Evolutionary conservation across 202 grass and related monocot species (phyloP).

Genomic region (Alloteropsis angusta): DNA sequence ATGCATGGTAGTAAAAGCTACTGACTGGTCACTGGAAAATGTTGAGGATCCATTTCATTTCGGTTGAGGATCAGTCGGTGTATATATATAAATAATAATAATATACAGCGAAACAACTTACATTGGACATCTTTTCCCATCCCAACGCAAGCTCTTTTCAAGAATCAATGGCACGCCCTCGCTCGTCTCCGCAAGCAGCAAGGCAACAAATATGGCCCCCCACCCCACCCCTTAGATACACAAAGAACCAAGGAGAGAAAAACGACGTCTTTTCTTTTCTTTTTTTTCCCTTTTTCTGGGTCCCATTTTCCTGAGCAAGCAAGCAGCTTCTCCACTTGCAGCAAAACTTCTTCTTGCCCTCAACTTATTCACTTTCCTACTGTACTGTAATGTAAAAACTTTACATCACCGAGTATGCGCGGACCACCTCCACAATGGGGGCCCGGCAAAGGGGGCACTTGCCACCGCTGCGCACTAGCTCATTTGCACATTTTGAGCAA

Average conservation of each 20-base stretch:
- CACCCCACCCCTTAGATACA: constrained; percentile 16
- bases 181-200: constrained; percentile 16
- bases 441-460: constrained; percentile 96
- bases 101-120: constrained; percentile 43
- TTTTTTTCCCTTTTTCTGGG: too few relatives aligned
- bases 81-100: constrained; percentile 36
- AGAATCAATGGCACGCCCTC: constrained; percentile 42
- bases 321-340: constrained; percentile 10
- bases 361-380: constrained; percentile 26
- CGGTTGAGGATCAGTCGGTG: background rate
- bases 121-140: background rate
- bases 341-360: constrained; percentile 38
- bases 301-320: background rate
- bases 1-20: too few relatives aligned
- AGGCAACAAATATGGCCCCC: constrained; percentile 33
- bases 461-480: constrained; percentile 68
- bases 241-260: constrained; percentile 2
- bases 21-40: too few relatives aligned
- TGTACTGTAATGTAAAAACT: constrained; percentile 7
- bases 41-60: too few relatives aligned
- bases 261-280: background rate
- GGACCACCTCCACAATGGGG: constrained; percentile 80
- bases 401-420: constrained; percentile 80
- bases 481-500: constrained; percentile 93
- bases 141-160: constrained; percentile 36